phyloP scores from a whole-genome alignment of 2,329 filamentous ascomycete species.

The Penicillium decumbens region DNA sequence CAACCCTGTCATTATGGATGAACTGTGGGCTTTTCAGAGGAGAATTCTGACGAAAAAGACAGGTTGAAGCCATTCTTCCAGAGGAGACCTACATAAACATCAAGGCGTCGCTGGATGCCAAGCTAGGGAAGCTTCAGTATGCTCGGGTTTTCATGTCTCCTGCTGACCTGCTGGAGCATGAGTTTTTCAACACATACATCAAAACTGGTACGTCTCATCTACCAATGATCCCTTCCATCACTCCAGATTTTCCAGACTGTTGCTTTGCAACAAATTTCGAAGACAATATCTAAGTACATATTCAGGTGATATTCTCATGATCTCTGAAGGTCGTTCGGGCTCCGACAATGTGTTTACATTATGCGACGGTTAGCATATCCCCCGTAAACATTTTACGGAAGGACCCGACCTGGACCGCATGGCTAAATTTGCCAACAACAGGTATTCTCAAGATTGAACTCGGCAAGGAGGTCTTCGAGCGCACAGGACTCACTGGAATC shows the following conservation, averaged over 20 bases:
- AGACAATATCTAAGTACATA: background rate
- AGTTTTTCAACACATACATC: constrained; percentile 80
- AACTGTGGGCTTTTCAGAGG: background rate
- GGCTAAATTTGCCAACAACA: constrained; percentile 30
- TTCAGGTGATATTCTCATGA: constrained; percentile 71
- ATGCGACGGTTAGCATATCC: constrained; percentile 54
- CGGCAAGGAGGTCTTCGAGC: constrained; percentile 76
- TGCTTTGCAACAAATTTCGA: background rate
- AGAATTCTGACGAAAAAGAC: constrained; percentile 42
- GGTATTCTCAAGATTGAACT: constrained; percentile 71
- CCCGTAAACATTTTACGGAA: background rate
- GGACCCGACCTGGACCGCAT: background rate
- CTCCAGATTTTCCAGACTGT: background rate
- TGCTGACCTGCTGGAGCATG: constrained; percentile 63
- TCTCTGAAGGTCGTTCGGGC: constrained; percentile 69
- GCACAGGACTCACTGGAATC: constrained; percentile 72
- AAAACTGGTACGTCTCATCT: constrained; percentile 60
- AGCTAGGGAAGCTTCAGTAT: constrained; percentile 50
- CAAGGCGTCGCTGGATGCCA: constrained; percentile 48
- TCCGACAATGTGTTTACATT: constrained; percentile 70
- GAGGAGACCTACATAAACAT: constrained; percentile 56
- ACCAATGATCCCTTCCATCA: background rate
- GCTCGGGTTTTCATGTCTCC: constrained; percentile 68
- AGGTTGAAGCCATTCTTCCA: constrained; percentile 66
- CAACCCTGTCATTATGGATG: background rate